Conservation (phyloP, 306 rosid genomes). For the Citrullus colocynthis region DNA sequence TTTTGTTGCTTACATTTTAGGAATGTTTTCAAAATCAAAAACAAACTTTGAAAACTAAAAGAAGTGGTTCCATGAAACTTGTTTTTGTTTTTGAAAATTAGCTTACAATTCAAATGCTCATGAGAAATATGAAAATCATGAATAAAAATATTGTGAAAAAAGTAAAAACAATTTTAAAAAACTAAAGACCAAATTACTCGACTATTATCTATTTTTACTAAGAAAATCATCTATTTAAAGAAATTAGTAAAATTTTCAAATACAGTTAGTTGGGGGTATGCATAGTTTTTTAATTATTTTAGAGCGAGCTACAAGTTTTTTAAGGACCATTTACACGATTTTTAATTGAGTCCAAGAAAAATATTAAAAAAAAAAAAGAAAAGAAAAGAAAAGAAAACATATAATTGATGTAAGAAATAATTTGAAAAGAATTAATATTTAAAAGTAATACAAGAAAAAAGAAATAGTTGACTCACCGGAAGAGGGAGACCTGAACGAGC, state of each 20-base stretch:
- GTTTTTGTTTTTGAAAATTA: no score
- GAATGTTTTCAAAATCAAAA: no score
- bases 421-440: neutral
- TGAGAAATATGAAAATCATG: no score
- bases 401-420: neutral
- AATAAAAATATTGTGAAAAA: no score
- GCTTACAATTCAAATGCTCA: no score
- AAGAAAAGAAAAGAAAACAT: neutral
- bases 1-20: no score
- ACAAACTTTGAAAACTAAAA: no score
- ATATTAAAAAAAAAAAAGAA: no score
- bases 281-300: no score
- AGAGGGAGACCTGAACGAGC: constrained; percentile 78
- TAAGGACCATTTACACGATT: neutral
- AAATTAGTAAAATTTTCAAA: neutral
- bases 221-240: neutral
- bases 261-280: neutral
- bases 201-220: neutral
- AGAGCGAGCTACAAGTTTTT: neutral
- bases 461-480: constrained; percentile 28
- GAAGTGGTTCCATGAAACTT: no score
- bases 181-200: no score
- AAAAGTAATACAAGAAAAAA: neutral
- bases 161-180: no score
- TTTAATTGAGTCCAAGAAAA: neutral